phyloP scores from a whole-genome alignment of 768 basidiomycete species.

The Nidularia pulvinata region DNA sequence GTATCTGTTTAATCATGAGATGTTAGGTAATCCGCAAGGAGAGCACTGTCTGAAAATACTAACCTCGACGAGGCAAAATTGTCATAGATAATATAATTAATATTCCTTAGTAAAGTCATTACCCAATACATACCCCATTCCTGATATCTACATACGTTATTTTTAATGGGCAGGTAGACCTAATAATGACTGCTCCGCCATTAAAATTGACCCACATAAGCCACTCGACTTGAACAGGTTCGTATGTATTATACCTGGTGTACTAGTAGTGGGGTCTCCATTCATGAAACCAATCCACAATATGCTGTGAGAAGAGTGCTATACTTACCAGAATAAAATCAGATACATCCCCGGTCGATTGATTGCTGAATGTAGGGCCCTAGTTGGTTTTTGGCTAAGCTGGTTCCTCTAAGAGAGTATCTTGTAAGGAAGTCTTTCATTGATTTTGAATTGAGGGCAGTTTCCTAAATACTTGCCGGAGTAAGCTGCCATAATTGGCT shows the following conservation, averaged over 20 bases:
- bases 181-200: conserved; percentile 47
- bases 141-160: conserved; percentile 50
- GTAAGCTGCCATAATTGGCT: conserved; percentile 60
- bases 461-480: conserved; percentile 24
- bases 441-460: neutral
- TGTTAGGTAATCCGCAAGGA: neutral
- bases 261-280: conserved; percentile 35
- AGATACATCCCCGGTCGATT: conserved; percentile 37
- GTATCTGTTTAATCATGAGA: conserved; percentile 21
- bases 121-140: conserved; percentile 40
- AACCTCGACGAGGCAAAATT: neutral
- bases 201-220: conserved; percentile 12
- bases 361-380: conserved; percentile 51
- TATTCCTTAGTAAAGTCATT: neutral
- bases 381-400: conserved; percentile 37
- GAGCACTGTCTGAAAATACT: neutral
- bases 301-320: too few species aligned
- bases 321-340: too few species aligned
- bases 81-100: neutral
- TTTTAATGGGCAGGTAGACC: conserved; percentile 50
- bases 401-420: conserved; percentile 41
- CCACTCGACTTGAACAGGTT: neutral
- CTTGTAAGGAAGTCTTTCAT: conserved; percentile 19
- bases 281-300: conserved; percentile 52
- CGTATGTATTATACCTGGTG: conserved; percentile 15